Percentiles rank a stretch among this genome's conserved stretches.
Conservation (phyloP, 345 rosid genomes). For the Pistacia integerrima region DNA sequence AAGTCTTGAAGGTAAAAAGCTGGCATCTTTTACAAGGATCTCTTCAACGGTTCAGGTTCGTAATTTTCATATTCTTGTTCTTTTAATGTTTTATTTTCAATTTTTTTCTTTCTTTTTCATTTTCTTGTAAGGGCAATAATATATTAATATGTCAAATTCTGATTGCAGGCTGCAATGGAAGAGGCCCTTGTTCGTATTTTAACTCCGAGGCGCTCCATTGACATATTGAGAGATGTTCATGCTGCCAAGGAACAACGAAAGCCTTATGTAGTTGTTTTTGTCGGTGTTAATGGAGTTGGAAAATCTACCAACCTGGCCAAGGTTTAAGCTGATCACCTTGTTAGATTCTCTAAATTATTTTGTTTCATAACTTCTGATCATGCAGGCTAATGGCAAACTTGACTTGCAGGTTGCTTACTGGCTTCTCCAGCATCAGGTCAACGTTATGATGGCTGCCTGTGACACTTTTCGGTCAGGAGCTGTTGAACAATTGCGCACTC, state of each 20-base stretch:
- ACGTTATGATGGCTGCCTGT: constrained; percentile 99
- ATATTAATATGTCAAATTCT: not conserved
- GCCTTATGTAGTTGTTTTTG: constrained; percentile 95
- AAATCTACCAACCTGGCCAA: constrained; percentile 97
- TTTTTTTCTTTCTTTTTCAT: not conserved
- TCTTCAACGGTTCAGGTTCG: constrained; percentile 94
- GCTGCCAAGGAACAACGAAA: constrained; percentile 89
- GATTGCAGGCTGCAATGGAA: constrained; percentile 88
- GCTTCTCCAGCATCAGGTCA: constrained; percentile 91
- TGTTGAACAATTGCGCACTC: constrained; percentile 95
- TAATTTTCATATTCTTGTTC: constrained; percentile 16
- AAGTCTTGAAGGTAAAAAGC: constrained; percentile 96
- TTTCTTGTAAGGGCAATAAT: not conserved
- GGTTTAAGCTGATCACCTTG: constrained; percentile 33
- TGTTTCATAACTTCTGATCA: constrained; percentile 7
- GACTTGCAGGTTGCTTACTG: constrained; percentile 83
- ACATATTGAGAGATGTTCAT: constrained; percentile 91
- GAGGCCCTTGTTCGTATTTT: constrained; percentile 93
- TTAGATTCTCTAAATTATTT: not conserved
- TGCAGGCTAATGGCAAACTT: constrained; percentile 7
- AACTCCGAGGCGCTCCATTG: constrained; percentile 97
- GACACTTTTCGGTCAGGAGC: constrained; percentile 99
- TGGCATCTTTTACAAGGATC: constrained; percentile 94
- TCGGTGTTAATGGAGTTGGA: constrained; percentile 99
- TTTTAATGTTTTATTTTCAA: not conserved